Evolutionary conservation across 306 rosid genomes (phyloP).

Genomic region (Ochetophila trinervis): DNA sequence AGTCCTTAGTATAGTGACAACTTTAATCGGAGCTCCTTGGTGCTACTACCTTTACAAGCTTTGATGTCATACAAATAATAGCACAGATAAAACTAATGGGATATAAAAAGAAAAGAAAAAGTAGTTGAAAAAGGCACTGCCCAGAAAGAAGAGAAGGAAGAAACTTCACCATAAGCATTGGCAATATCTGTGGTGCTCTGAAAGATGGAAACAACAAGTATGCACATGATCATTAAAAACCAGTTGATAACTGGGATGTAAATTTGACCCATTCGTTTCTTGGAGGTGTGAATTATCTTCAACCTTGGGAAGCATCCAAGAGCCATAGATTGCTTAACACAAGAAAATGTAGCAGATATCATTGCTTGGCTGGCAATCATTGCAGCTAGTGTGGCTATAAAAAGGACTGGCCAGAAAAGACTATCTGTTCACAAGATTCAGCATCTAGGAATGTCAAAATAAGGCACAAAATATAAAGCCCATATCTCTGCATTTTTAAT

Average conservation of each 20-base stretch:
- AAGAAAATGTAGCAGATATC: constrained; percentile 98
- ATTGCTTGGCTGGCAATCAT: constrained; percentile 99
- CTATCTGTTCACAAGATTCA: constrained; percentile 50
- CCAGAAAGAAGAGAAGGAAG: constrained; percentile 17
- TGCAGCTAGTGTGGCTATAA: constrained; percentile 87
- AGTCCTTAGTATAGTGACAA: neutral
- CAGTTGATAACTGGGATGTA: constrained; percentile 88
- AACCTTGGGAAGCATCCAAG: constrained; percentile 98
- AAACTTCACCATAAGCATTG: constrained; percentile 82
- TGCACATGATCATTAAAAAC: constrained; percentile 93
- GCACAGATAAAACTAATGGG: too few relatives aligned
- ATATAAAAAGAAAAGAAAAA: neutral
- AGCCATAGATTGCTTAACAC: constrained; percentile 97
- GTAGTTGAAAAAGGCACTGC: neutral
- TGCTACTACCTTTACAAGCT: neutral
- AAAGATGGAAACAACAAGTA: constrained; percentile 73
- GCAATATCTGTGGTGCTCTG: constrained; percentile 88
- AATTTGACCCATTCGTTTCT: constrained; percentile 83
- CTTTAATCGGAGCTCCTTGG: neutral
- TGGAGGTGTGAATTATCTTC: constrained; percentile 94
- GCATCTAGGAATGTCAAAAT: constrained; percentile 17
- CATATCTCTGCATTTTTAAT: constrained; percentile 3
- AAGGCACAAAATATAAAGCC: constrained; percentile 10
- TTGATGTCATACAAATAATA: neutral
- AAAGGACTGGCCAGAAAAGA: constrained; percentile 94